Evolutionary conservation across 495 filamentous ascomycete species (phyloP).

Genomic region (Podospora comata): DNA sequence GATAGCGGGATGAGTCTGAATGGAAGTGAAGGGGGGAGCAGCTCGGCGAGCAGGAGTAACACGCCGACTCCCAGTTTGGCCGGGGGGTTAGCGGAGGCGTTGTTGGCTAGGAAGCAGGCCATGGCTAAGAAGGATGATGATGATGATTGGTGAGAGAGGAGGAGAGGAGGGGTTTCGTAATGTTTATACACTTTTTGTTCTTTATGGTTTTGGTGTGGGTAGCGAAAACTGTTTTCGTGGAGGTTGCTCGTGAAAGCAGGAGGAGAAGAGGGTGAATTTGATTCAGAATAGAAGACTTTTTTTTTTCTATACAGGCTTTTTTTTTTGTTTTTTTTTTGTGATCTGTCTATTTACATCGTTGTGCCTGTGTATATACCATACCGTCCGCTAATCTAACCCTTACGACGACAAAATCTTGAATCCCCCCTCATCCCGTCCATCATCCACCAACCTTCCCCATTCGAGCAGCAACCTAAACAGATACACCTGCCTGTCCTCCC

Average conservation of each 20-base stretch:
- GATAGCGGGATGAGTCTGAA: constrained; percentile 74
- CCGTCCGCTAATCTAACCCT: neutral
- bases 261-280: neutral
- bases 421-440: constrained; percentile 56
- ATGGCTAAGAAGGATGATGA: constrained; percentile 76
- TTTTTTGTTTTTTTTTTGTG: neutral
- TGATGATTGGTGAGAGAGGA: constrained; percentile 49
- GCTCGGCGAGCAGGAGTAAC: constrained; percentile 66
- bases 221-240: constrained; percentile 1
- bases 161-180: neutral
- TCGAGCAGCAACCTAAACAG: constrained; percentile 74
- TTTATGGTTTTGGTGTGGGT: neutral
- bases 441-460: constrained; percentile 65
- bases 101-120: constrained; percentile 61
- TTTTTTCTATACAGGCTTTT: constrained; percentile 2
- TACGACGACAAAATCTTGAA: constrained; percentile 32
- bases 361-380: neutral
- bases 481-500: constrained; percentile 82
- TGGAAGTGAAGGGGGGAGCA: constrained; percentile 52
- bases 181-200: constrained; percentile 6
- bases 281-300: neutral
- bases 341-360: neutral
- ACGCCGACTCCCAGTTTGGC: constrained; percentile 69
- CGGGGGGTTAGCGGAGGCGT: constrained; percentile 78
- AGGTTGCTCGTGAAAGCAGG: neutral